phyloP scores from a whole-genome alignment of 1,139 yeast genomes.

The Candida freyschussii region DNA sequence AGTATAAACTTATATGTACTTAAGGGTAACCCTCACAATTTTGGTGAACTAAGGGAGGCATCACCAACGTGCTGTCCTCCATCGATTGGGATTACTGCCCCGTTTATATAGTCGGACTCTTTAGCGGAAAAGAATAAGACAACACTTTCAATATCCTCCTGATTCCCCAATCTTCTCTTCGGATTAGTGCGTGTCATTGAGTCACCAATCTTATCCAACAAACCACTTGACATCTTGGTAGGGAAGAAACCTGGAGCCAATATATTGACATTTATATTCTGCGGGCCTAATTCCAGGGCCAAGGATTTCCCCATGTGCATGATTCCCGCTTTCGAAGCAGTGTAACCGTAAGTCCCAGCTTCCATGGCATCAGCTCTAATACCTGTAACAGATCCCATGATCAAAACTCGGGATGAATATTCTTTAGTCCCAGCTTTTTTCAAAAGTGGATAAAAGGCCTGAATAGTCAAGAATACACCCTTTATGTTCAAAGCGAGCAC shows the following conservation, averaged over 20 bases:
- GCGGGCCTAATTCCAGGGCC: constrained; percentile 62
- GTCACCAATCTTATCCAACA: constrained; percentile 51
- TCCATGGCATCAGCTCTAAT: constrained; percentile 42
- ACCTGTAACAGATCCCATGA: constrained; percentile 62
- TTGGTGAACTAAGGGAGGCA: too few relatives aligned
- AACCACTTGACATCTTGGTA: constrained; percentile 68
- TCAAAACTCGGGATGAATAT: constrained; percentile 63
- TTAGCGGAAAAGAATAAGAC: constrained; percentile 54
- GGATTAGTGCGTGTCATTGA: constrained; percentile 50
- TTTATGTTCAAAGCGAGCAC: constrained; percentile 61
- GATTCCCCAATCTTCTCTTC: constrained; percentile 57
- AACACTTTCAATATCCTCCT: constrained; percentile 57
- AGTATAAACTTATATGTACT: too few relatives aligned
- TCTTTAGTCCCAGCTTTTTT: constrained; percentile 48
- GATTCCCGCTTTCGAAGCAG: constrained; percentile 76
- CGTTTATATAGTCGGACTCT: constrained; percentile 62
- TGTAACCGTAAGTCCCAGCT: constrained; percentile 59
- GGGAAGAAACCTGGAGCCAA: constrained; percentile 82
- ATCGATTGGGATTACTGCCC: constrained; percentile 68
- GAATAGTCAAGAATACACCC: constrained; percentile 69
- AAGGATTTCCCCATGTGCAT: constrained; percentile 63
- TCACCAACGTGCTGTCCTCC: constrained; percentile 50
- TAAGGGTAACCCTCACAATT: too few relatives aligned
- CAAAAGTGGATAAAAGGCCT: constrained; percentile 55
- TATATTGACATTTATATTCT: constrained; percentile 60